A percentile compares a stretch with the other conserved stretches of the same genome.
Conservation (phyloP, 352 stramenopile genomes). For the Globisporangium nagaii region DNA sequence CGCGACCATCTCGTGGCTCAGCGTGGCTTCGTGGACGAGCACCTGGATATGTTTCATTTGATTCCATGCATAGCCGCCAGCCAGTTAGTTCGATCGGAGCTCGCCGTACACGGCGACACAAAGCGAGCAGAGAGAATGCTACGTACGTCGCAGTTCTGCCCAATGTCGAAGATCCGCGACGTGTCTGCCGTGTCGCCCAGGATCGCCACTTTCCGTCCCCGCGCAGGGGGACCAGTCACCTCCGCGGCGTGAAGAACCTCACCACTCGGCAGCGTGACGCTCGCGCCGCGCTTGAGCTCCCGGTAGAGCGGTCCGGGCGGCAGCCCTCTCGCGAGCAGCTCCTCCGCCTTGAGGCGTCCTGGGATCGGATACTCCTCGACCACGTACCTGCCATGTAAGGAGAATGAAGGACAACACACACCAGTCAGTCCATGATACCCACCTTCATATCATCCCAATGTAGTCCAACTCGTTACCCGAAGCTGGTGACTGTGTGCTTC, state of each 20-base stretch:
- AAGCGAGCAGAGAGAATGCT: too few species aligned
- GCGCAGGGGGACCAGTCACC: conserved; percentile 51
- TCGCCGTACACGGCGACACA: too few species aligned
- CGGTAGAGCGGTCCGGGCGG: conserved; percentile 86
- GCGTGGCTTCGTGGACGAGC: conserved; percentile 84
- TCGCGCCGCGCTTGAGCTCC: conserved; percentile 84
- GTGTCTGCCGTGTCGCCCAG: conserved; percentile 74
- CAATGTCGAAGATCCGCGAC: conserved; percentile 72
- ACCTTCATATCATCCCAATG: too few species aligned
- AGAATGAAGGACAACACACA: not conserved
- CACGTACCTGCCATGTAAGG: conserved; percentile 70
- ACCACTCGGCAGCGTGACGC: conserved; percentile 77
- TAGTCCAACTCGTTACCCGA: too few species aligned
- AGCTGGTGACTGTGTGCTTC: conserved; percentile 78
- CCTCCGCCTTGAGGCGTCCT: conserved; percentile 85
- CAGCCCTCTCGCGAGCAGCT: conserved; percentile 76
- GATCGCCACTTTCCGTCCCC: conserved; percentile 72
- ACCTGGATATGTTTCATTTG: conserved; percentile 26
- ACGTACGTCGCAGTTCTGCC: conserved; percentile 66
- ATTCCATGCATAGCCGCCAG: too few species aligned
- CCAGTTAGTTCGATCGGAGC: too few species aligned
- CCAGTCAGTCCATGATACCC: not conserved
- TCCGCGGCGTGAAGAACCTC: conserved; percentile 71
- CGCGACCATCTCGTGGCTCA: conserved; percentile 67
- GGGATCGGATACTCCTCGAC: conserved; percentile 66